phyloP scores from a whole-genome alignment of 2,329 filamentous ascomycete species.

The Botrytis porri region DNA sequence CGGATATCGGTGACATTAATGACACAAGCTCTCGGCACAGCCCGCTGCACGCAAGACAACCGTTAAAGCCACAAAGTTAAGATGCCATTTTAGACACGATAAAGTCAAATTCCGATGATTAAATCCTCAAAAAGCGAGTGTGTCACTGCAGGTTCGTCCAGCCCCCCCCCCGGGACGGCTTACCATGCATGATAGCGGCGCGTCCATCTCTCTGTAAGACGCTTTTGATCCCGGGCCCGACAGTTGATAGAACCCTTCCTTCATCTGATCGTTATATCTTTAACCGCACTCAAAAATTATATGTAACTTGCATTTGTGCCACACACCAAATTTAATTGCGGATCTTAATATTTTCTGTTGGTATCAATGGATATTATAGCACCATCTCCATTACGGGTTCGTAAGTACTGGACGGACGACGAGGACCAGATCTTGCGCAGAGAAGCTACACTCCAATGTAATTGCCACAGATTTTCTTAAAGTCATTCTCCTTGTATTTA shows the following conservation, averaged over 20 bases:
- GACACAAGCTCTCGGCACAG: constrained; percentile 6
- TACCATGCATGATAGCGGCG: constrained; percentile 2
- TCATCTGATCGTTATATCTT: constrained; percentile 15
- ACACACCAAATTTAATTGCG: constrained; percentile 17
- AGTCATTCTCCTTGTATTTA: background rate
- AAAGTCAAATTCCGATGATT: background rate
- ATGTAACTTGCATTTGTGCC: constrained; percentile 15
- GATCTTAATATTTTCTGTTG: constrained; percentile 12
- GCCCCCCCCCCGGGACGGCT: constrained; percentile 10
- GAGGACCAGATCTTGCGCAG: constrained; percentile 13
- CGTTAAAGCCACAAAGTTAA: constrained; percentile 11
- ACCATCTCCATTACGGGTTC: constrained; percentile 15
- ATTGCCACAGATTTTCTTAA: background rate
- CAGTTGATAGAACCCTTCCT: constrained; percentile 11
- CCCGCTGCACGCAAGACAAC: constrained; percentile 14
- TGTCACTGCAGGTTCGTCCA: constrained; percentile 9
- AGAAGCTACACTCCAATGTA: constrained; percentile 17
- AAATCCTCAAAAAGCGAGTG: constrained; percentile 4
- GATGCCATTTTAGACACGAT: constrained; percentile 5
- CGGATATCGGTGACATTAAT: background rate
- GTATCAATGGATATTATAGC: constrained; percentile 8
- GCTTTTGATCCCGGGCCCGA: constrained; percentile 13
- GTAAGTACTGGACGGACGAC: constrained; percentile 16
- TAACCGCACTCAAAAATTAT: constrained; percentile 12
- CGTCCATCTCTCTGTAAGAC: background rate